Evolutionary conservation across 768 basidiomycete genomes (phyloP).

Genomic region (Leccinum fibrillosum): DNA sequence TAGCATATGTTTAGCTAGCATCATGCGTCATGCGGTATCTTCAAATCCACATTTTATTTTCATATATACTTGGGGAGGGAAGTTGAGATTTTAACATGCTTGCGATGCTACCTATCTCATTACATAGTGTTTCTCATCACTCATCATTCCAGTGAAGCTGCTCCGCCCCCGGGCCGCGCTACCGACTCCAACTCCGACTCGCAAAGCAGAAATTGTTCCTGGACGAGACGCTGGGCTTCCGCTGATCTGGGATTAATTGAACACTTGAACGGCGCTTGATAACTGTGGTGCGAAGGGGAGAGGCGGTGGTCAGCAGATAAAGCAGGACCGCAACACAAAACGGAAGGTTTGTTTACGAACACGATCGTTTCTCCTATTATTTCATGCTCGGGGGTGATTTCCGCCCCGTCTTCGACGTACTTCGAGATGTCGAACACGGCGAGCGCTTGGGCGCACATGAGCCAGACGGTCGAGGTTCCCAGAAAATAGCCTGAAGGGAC

Average conservation of each 20-base stretch:
- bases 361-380: conserved; percentile 6
- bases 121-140: not conserved
- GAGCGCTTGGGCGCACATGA: no score
- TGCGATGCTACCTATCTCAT: no score
- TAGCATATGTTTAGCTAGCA: no score
- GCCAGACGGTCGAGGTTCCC: no score
- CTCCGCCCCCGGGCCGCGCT: no score
- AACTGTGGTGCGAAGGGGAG: not conserved
- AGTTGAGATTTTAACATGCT: not conserved
- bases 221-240: not conserved
- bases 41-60: no score
- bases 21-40: no score
- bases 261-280: not conserved
- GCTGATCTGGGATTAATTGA: not conserved
- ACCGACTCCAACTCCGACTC: not conserved
- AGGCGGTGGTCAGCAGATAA: not conserved
- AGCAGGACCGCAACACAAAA: not conserved
- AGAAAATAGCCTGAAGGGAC: no score
- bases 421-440: conserved; percentile 30
- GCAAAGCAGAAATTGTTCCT: not conserved
- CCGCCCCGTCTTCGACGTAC: conserved; percentile 37
- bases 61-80: no score
- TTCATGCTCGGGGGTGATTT: conserved; percentile 44
- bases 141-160: not conserved
- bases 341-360: not conserved